Evolutionary conservation across 345 rosid species (phyloP).

Genomic region (Zanthoxylum bungeanum): DNA sequence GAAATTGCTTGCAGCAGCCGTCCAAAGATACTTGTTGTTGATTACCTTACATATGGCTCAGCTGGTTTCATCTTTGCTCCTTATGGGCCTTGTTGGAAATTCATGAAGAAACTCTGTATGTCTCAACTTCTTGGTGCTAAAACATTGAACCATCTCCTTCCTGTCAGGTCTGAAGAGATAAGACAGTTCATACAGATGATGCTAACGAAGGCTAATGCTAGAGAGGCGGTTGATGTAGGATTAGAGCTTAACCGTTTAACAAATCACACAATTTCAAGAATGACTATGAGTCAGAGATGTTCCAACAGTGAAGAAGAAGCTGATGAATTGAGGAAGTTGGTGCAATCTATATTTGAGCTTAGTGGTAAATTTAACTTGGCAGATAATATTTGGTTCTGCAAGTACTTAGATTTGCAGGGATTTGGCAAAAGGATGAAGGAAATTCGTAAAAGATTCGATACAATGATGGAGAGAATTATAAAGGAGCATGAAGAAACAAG

Average conservation of each 20-base stretch:
- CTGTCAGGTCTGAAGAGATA: constrained; percentile 39
- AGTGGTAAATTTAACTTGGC: constrained; percentile 49
- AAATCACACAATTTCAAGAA: constrained; percentile 41
- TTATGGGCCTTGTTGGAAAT: constrained; percentile 64
- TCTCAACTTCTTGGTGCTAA: constrained; percentile 43
- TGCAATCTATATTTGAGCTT: constrained; percentile 32
- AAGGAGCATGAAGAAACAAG: constrained; percentile 43
- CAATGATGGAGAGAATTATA: constrained; percentile 40
- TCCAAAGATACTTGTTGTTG: constrained; percentile 33
- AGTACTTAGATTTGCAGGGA: constrained; percentile 52
- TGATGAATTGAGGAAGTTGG: constrained; percentile 36
- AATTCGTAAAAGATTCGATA: constrained; percentile 37
- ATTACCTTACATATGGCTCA: constrained; percentile 54
- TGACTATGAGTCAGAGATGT: constrained; percentile 42
- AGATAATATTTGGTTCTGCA: constrained; percentile 52
- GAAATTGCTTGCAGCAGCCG: constrained; percentile 45
- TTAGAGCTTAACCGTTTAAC: constrained; percentile 36
- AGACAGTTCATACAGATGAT: constrained; percentile 23
- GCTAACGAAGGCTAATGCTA: constrained; percentile 27
- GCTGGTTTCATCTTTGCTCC: constrained; percentile 53
- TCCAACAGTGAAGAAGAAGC: constrained; percentile 38
- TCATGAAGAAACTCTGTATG: constrained; percentile 57
- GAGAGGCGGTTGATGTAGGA: constrained; percentile 41
- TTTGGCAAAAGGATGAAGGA: constrained; percentile 33
- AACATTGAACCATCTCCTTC: constrained; percentile 34